phyloP scores from a whole-genome alignment of 805 yeast genomes.

The Schizosaccharomyces japonicus region DNA sequence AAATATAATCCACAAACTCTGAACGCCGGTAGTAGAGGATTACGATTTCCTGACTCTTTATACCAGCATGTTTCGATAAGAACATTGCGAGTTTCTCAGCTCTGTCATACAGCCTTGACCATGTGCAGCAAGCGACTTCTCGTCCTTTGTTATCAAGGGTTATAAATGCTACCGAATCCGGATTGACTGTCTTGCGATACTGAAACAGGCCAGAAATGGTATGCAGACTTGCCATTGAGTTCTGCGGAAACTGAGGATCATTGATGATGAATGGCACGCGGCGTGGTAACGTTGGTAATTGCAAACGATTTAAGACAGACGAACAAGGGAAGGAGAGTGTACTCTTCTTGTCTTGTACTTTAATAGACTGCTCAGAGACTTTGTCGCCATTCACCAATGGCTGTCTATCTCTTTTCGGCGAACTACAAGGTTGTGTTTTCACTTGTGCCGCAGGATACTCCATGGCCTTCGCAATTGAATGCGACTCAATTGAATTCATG shows the following conservation, averaged over 20 bases:
- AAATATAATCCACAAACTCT: constrained; percentile 65
- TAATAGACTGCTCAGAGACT: too few relatives aligned
- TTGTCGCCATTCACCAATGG: too few relatives aligned
- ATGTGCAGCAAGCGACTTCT: constrained; percentile 47
- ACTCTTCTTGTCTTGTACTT: too few relatives aligned
- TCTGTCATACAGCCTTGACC: constrained; percentile 72
- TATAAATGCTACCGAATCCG: constrained; percentile 45
- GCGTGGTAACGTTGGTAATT: constrained; percentile 1
- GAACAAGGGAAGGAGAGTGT: too few relatives aligned
- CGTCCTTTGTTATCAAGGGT: constrained; percentile 60
- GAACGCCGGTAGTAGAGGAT: constrained; percentile 58
- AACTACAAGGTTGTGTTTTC: too few relatives aligned
- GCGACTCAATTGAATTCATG: too few relatives aligned
- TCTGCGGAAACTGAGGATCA: background rate
- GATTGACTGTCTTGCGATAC: constrained; percentile 42
- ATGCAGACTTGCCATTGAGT: constrained; percentile 19
- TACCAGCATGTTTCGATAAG: constrained; percentile 43
- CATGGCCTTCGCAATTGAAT: too few relatives aligned
- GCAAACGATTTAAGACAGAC: too few relatives aligned
- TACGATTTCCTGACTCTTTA: constrained; percentile 64
- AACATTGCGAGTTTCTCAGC: constrained; percentile 76
- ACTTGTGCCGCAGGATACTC: too few relatives aligned
- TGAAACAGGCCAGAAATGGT: constrained; percentile 49
- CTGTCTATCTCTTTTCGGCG: too few relatives aligned
- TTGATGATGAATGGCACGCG: background rate